These are phyloP conservation scores for Pseudozyma thailandica DNA, from an alignment of 1,284 basidiomycete species.

Conservation along the genomic window DNA sequence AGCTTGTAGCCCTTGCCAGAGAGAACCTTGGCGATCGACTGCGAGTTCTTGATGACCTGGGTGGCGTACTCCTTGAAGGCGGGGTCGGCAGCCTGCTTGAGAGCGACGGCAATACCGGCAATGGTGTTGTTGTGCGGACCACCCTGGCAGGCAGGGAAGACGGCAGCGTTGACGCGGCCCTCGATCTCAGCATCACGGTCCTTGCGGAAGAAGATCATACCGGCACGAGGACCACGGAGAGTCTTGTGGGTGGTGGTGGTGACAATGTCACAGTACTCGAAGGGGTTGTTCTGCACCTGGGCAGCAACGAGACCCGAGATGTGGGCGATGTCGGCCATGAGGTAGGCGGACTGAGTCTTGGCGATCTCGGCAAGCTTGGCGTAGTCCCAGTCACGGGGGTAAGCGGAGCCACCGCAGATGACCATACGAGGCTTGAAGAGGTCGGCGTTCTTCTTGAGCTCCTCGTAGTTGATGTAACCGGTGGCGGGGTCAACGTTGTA, in stretches of 20 bases:
- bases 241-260: conserved; percentile 85
- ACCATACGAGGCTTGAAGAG: conserved; percentile 96
- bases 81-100: conserved; percentile 90
- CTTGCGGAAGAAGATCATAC: conserved; percentile 98
- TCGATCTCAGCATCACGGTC: conserved; percentile 89
- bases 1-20: conserved; percentile 76
- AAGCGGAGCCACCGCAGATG: conserved; percentile 98
- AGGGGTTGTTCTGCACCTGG: conserved; percentile 89
- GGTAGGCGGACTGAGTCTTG: conserved; percentile 87
- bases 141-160: conserved; percentile 99
- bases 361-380: conserved; percentile 82
- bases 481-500: conserved; percentile 80
- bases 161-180: conserved; percentile 94
- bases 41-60: conserved; percentile 80
- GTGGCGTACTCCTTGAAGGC: conserved; percentile 92
- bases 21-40: conserved; percentile 64
- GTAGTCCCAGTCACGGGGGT: conserved; percentile 90
- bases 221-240: conserved; percentile 95
- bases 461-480: conserved; percentile 90
- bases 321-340: conserved; percentile 87
- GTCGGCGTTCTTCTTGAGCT: conserved; percentile 85
- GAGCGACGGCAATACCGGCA: conserved; percentile 92
- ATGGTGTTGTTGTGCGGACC: conserved; percentile 99
- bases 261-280: conserved; percentile 91
- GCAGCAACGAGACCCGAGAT: conserved; percentile 95